Conservation (phyloP, 352 stramenopile species). For the Blastocystis sp. region DNA sequence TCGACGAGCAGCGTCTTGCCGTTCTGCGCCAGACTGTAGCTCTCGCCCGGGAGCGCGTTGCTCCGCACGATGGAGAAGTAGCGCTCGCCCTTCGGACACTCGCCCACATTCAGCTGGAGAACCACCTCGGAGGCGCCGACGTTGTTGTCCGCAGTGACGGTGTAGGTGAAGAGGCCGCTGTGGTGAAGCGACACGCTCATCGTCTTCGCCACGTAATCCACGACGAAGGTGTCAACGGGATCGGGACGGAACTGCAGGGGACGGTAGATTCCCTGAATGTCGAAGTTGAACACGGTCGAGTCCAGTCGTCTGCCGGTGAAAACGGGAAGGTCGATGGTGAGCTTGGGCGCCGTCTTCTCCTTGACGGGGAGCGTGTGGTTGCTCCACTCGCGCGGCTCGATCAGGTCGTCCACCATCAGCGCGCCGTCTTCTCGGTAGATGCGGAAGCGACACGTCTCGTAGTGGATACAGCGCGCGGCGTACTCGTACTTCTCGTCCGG, state of each 20-base stretch:
- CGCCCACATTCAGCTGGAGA: not conserved
- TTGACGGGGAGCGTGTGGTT: not conserved
- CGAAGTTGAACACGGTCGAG: not conserved
- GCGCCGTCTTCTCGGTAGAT: not conserved
- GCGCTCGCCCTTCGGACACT: not conserved
- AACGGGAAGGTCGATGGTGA: not conserved
- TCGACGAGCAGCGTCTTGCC: not conserved
- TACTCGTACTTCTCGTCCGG: not conserved
- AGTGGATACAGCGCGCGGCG: not conserved
- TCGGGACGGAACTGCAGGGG: not conserved
- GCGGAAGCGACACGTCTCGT: not conserved
- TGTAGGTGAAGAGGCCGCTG: not conserved
- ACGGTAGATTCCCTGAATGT: not conserved
- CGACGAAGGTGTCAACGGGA: not conserved
- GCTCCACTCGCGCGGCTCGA: too few species aligned
- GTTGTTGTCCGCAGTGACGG: not conserved
- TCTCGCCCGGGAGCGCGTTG: too few species aligned
- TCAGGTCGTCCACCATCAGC: not conserved
- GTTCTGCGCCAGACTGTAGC: too few species aligned
- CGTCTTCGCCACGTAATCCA: not conserved
- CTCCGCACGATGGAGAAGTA: not conserved
- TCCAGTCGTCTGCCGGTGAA: not conserved
- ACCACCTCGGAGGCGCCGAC: not conserved
- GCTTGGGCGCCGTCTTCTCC: not conserved
- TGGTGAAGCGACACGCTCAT: not conserved